These are phyloP conservation scores for Geotrichum histeridarum DNA, from an alignment of 1,139 yeast genomes.

Conservation along the genomic window DNA sequence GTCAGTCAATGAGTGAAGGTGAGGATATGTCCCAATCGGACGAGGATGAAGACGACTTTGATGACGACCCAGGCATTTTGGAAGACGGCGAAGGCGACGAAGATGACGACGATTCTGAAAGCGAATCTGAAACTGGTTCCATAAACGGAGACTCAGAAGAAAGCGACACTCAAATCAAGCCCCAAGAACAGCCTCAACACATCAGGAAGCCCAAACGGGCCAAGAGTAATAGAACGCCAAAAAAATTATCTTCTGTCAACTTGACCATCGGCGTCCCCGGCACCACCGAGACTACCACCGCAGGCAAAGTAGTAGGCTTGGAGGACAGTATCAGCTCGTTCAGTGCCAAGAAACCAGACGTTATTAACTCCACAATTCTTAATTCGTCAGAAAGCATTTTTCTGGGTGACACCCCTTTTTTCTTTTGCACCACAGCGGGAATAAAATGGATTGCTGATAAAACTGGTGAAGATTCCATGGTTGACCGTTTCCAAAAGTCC, in stretches of 20 bases:
- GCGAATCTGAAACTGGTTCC: background rate
- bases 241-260: background rate
- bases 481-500: background rate
- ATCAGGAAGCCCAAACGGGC: background rate
- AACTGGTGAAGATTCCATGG: conserved; percentile 30
- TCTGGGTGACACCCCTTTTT: conserved; percentile 35
- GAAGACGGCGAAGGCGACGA: conserved; percentile 9
- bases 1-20: background rate
- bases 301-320: background rate
- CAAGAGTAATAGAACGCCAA: background rate
- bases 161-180: background rate
- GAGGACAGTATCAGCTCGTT: background rate
- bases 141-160: background rate
- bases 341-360: background rate
- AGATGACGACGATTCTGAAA: conserved; percentile 5
- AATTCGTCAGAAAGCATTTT: conserved; percentile 15
- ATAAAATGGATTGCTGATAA: conserved; percentile 40
- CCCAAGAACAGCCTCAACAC: background rate
- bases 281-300: background rate
- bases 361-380: conserved; percentile 9
- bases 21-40: conserved; percentile 1
- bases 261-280: background rate
- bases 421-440: conserved; percentile 42
- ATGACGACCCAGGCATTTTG: conserved; percentile 10
- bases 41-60: conserved; percentile 2